Conservation (phyloP, 208 protist genomes). For the Leishmania tropica region DNA sequence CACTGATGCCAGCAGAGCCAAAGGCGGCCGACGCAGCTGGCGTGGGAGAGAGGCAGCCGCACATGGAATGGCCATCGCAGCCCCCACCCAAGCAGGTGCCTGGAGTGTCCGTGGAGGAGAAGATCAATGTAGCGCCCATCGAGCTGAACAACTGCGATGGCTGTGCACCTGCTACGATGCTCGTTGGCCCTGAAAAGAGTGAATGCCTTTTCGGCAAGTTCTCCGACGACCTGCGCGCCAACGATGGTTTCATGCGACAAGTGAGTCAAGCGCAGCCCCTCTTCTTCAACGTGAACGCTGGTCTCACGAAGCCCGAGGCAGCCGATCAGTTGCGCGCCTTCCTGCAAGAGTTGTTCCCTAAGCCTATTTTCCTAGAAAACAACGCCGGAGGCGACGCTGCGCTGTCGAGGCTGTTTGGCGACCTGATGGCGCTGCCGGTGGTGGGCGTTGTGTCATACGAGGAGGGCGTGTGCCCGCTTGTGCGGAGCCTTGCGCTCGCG, state of each 20-base stretch:
- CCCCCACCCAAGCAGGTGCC: background rate
- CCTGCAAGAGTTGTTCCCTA: conserved; percentile 25
- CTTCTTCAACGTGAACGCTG: conserved; percentile 55
- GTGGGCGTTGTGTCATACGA: conserved; percentile 42
- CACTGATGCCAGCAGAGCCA: background rate
- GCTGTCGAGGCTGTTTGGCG: conserved; percentile 22
- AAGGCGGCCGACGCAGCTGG: background rate
- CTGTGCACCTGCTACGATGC: conserved; percentile 44
- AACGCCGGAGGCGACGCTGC: background rate
- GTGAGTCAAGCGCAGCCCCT: conserved; percentile 26
- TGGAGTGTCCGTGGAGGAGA: background rate
- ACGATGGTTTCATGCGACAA: conserved; percentile 8
- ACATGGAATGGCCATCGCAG: background rate
- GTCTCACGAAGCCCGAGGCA: conserved; percentile 10
- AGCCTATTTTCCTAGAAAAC: conserved; percentile 31
- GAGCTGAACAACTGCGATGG: conserved; percentile 57
- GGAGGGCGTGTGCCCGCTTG: conserved; percentile 48
- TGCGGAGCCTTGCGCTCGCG: conserved; percentile 51
- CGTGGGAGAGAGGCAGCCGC: background rate
- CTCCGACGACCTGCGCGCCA: conserved; percentile 23
- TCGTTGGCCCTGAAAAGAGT: conserved; percentile 12
- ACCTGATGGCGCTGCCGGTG: conserved; percentile 58
- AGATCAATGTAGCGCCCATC: conserved; percentile 21
- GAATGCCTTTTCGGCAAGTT: conserved; percentile 37
- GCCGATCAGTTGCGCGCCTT: conserved; percentile 30